A percentile compares a stretch with the other conserved stretches of the same genome.
Evolutionary conservation across 1,284 basidiomycete species (phyloP).

Genomic region (Afroboletus lepidellus): DNA sequence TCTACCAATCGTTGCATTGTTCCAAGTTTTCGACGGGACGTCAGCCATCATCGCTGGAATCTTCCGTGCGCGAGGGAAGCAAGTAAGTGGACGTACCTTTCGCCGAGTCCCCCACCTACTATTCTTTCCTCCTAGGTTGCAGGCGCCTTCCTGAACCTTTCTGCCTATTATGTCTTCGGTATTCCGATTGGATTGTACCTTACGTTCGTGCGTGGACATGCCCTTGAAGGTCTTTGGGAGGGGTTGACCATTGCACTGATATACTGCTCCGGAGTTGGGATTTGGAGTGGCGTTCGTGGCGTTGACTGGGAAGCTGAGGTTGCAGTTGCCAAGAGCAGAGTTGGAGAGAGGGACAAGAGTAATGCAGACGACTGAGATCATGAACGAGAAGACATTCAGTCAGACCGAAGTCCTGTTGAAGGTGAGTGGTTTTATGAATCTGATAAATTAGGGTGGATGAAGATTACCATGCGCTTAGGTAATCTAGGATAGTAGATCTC

Average conservation of each 20-base stretch:
- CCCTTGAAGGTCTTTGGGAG: slow-evolving; percentile 63
- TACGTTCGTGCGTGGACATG: slow-evolving; percentile 50
- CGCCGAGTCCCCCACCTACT: background rate
- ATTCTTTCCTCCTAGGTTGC: slow-evolving; percentile 35
- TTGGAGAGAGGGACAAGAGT: slow-evolving; percentile 4
- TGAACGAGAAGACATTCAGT: too few species aligned
- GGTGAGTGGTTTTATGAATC: too few species aligned
- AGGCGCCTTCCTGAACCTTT: slow-evolving; percentile 62
- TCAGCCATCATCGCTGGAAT: slow-evolving; percentile 71
- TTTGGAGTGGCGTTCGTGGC: slow-evolving; percentile 44
- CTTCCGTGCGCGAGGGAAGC: slow-evolving; percentile 76
- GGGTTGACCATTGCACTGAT: slow-evolving; percentile 65
- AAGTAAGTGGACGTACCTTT: slow-evolving; percentile 38
- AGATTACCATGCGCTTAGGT: too few species aligned
- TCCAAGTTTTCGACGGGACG: slow-evolving; percentile 82
- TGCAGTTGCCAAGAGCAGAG: slow-evolving; percentile 44
- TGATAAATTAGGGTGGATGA: too few species aligned
- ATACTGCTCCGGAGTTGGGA: slow-evolving; percentile 52
- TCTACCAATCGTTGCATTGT: slow-evolving; percentile 74
- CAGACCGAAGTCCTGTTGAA: too few species aligned
- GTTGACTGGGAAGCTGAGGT: slow-evolving; percentile 69
- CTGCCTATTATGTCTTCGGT: slow-evolving; percentile 67
- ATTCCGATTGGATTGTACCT: slow-evolving; percentile 70
- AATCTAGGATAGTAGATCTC: too few species aligned
- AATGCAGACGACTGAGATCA: too few species aligned